Base-by-base conservation (phyloP, 306 rosid species). In the Vigna radiata region DNA sequence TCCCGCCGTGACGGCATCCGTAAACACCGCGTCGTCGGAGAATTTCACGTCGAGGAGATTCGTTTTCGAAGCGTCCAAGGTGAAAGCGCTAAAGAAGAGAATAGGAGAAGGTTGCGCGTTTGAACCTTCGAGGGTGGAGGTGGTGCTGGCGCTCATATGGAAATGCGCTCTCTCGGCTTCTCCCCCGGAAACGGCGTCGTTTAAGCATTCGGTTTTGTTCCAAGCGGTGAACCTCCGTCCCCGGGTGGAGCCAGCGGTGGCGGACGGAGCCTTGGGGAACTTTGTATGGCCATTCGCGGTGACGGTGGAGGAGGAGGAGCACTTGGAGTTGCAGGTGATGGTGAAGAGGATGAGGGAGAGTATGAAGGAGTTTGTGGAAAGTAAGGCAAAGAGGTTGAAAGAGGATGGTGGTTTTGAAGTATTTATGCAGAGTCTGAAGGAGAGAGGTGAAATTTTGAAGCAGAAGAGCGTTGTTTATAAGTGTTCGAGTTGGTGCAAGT, bases 181-280 rank as follows among this genome's bases (percentile, higher is more conserved):
- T 11, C 9, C 62, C 8, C 52, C 72, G 0, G 73, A 56, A 73
- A 68, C 72, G 48, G 31, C 29, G 59, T 15, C 85, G 27, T 77
- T 87, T 44, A 82, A 44, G 63, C 86, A 56, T 0, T 82, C 88
- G 0, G 75, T 75, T 12, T 7, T 87, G 70, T 87, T 84, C 27
- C 90, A 87, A 23, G 90, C 86, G 0, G 86, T 87, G 79, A 84
- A 87, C 36, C 88, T 87, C 2, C 88, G 88, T 47, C 41, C 80
- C 0, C 58, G 85, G 4, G 77, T 87, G 87, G 80, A 68, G 0
- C 90, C 88, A 0, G 58, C 75, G 0, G 46, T 84, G 23, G 55
- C 88, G 0, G 87, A 71, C 11, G 75, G 55, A 0, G 80, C 78
- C 1, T 9, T 82, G 5, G 90, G 90, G 58, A 87, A 87, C 48